phyloP scores from a whole-genome alignment of 1,284 basidiomycete genomes.

The Austroboletus olivaceoglutinosus region DNA sequence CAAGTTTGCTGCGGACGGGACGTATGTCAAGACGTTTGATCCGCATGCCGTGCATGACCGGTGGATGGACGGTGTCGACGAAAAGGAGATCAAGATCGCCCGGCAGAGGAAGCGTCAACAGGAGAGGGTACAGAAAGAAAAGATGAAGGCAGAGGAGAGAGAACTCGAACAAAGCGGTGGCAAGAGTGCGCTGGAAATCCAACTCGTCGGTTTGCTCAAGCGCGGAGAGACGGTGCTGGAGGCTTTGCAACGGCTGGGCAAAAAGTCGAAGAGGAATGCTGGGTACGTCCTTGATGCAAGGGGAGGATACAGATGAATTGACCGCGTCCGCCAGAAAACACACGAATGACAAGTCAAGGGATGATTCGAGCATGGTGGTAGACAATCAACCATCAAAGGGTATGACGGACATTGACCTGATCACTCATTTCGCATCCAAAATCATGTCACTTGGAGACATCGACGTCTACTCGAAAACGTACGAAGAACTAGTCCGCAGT shows the following conservation, averaged over 20 bases:
- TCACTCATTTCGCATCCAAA: constrained; percentile 80
- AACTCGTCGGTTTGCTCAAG: constrained; percentile 72
- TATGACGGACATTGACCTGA: constrained; percentile 64
- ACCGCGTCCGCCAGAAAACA: constrained; percentile 24
- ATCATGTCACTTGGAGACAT: constrained; percentile 80
- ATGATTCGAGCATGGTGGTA: constrained; percentile 43
- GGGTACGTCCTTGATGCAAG: constrained; percentile 35
- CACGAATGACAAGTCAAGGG: constrained; percentile 37
- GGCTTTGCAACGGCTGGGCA: constrained; percentile 84
- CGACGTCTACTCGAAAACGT: constrained; percentile 81
- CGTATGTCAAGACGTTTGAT: constrained; percentile 84
- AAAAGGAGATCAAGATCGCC: constrained; percentile 84
- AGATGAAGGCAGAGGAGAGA: constrained; percentile 69
- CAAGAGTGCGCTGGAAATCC: constrained; percentile 64
- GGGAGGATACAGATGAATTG: not conserved
- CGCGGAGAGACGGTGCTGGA: constrained; percentile 91
- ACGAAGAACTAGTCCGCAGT: constrained; percentile 76
- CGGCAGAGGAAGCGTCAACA: constrained; percentile 64
- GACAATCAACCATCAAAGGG: constrained; percentile 41
- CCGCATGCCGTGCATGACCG: constrained; percentile 89
- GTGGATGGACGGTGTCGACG: constrained; percentile 92
- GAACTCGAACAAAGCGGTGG: constrained; percentile 64
- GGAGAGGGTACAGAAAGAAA: constrained; percentile 69
- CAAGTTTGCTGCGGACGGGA: constrained; percentile 93
- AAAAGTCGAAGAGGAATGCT: constrained; percentile 60